These are phyloP conservation scores for Lasiosphaeria hispida DNA, from an alignment of 495 filamentous ascomycete genomes.

Conservation along the genomic window DNA sequence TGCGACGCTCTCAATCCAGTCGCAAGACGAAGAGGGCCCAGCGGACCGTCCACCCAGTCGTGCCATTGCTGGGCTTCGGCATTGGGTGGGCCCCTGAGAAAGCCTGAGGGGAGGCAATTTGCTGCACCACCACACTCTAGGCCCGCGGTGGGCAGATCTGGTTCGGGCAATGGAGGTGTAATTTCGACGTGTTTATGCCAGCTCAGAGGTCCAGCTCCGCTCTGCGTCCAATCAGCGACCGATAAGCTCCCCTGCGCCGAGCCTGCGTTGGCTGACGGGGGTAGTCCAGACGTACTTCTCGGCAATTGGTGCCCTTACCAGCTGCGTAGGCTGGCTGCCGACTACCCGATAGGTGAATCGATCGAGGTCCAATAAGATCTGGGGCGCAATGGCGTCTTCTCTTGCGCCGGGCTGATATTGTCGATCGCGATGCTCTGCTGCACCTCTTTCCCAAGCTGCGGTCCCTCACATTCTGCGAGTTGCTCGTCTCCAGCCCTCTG, in stretches of 20 bases:
- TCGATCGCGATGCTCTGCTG: conserved; percentile 18
- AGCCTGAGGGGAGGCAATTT: conserved; percentile 4
- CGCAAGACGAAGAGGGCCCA: too few relatives aligned
- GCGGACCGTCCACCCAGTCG: neutral
- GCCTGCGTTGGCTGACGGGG: neutral
- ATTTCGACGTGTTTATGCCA: conserved; percentile 23
- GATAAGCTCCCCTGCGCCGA: conserved; percentile 1
- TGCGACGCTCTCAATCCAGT: too few relatives aligned
- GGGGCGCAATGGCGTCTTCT: neutral
- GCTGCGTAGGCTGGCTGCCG: conserved; percentile 15
- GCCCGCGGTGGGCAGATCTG: conserved; percentile 7
- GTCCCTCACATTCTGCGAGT: conserved; percentile 1
- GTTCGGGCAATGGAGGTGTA: conserved; percentile 9
- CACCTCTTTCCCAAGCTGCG: neutral
- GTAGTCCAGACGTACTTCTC: conserved; percentile 3
- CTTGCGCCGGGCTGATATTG: conserved; percentile 4
- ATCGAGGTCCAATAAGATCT: conserved; percentile 15
- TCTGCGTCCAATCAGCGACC: conserved; percentile 9
- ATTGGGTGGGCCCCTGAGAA: too few relatives aligned
- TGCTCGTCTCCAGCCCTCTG: conserved; percentile 7
- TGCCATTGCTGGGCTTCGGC: too few relatives aligned
- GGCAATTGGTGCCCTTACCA: conserved; percentile 24
- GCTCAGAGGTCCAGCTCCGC: conserved; percentile 11
- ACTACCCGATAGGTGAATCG: conserved; percentile 19
- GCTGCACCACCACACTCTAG: neutral